A percentile compares a stretch with the other conserved stretches of the same genome.
Evolutionary conservation across 1,139 yeast genomes (phyloP).

Genomic region (Yamadazyma atmosphaerica): DNA sequence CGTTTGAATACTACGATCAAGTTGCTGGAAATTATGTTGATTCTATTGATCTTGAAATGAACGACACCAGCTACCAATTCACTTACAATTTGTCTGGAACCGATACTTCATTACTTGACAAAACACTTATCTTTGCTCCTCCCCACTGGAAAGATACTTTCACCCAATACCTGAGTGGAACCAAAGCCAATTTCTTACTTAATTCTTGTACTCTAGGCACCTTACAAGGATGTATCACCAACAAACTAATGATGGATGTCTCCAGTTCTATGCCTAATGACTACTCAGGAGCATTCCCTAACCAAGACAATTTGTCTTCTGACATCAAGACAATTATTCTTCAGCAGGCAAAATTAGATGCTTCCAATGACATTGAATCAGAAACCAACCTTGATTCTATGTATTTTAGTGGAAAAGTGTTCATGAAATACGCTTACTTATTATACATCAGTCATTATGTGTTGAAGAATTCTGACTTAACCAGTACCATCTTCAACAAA

Average conservation of each 20-base stretch:
- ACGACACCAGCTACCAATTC: conserved; percentile 47
- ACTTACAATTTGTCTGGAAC: conserved; percentile 49
- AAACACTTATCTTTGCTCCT: conserved; percentile 57
- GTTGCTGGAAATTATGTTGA: conserved; percentile 62
- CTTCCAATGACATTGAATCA: conserved; percentile 50
- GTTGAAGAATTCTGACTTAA: conserved; percentile 41
- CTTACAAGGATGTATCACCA: conserved; percentile 56
- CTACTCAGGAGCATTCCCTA: conserved; percentile 6
- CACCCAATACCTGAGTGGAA: conserved; percentile 26
- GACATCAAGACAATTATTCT: conserved; percentile 33
- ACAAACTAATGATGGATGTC: conserved; percentile 35
- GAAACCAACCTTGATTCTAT: conserved; percentile 47
- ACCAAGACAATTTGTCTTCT: conserved; percentile 12
- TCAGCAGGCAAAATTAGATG: conserved; percentile 24
- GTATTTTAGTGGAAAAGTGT: conserved; percentile 60
- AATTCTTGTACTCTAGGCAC: conserved; percentile 61
- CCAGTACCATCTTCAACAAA: conserved; percentile 41
- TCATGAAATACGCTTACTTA: conserved; percentile 67
- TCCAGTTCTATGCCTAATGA: background rate
- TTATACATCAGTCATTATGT: conserved; percentile 55
- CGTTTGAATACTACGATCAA: conserved; percentile 41
- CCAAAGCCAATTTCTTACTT: conserved; percentile 43
- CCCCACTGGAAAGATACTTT: conserved; percentile 65
- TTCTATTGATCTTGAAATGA: conserved; percentile 20
- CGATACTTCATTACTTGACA: conserved; percentile 50